These are phyloP conservation scores for Leucosporidium creatinivorum DNA, from an alignment of 768 basidiomycete species.

Conservation along the genomic window DNA sequence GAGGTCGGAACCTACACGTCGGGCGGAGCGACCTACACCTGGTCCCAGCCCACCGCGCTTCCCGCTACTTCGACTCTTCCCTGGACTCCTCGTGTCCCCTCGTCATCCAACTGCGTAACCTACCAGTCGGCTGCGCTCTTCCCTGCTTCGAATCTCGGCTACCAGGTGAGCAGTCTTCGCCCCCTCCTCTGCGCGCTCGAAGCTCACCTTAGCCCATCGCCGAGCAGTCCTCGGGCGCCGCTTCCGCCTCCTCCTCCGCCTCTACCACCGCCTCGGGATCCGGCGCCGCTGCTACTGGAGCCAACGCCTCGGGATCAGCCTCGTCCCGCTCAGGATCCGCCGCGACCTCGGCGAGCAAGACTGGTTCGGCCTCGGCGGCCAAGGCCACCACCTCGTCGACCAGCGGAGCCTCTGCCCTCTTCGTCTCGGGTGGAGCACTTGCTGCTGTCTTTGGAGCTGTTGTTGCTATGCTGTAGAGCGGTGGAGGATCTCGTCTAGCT, in stretches of 20 bases:
- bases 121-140: conserved; percentile 12
- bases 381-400: not conserved
- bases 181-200: not conserved
- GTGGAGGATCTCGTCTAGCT: too few relatives aligned
- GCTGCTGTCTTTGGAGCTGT: not conserved
- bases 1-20: conserved; percentile 19
- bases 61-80: conserved; percentile 7
- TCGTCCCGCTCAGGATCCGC: not conserved
- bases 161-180: not conserved
- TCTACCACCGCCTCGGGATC: not conserved
- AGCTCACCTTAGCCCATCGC: not conserved
- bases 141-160: conserved; percentile 1
- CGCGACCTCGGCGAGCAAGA: not conserved
- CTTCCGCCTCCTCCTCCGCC: not conserved
- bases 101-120: conserved; percentile 19
- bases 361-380: not conserved
- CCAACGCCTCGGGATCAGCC: not conserved
- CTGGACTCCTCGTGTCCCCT: conserved; percentile 16
- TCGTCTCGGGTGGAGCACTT: not conserved
- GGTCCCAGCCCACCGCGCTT: conserved; percentile 10
- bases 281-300: not conserved
- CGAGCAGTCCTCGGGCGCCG: not conserved
- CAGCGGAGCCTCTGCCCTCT: not conserved
- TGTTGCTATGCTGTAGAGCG: not conserved
- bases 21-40: conserved; percentile 3